phyloP scores from a whole-genome alignment of 768 basidiomycete genomes.

The Infundibulicybe gibba region DNA sequence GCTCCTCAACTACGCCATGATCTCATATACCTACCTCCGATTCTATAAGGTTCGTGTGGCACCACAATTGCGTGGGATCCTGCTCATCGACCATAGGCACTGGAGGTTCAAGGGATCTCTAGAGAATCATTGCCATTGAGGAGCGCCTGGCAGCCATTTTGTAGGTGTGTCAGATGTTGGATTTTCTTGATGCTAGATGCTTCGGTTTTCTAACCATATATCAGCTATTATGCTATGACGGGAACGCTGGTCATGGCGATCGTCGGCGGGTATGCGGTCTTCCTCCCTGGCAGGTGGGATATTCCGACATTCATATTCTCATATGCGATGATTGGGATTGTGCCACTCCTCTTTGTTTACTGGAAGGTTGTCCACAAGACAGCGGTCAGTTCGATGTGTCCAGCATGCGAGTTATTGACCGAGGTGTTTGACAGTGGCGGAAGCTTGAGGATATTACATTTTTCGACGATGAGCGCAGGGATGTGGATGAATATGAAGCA shows the following conservation, averaged over 20 bases:
- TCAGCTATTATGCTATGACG: conserved; percentile 40
- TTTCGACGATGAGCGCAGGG: conserved; percentile 39
- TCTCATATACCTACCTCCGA: conserved; percentile 44
- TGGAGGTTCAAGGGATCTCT: conserved; percentile 40
- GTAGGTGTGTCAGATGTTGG: conserved; percentile 27
- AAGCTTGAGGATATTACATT: conserved; percentile 34
- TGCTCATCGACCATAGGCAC: conserved; percentile 24
- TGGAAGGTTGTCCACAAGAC: conserved; percentile 44
- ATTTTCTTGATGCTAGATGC: background rate
- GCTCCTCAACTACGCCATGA: conserved; percentile 43
- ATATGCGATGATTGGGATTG: conserved; percentile 40
- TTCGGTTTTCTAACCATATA: background rate
- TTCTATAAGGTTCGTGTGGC: conserved; percentile 36
- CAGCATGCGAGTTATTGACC: background rate
- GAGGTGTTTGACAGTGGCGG: conserved; percentile 30
- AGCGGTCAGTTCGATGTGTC: conserved; percentile 21
- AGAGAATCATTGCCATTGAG: conserved; percentile 41
- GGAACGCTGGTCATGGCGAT: conserved; percentile 45
- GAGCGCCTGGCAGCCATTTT: conserved; percentile 49
- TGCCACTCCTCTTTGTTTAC: conserved; percentile 37
- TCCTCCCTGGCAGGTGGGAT: conserved; percentile 47
- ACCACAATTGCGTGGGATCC: background rate
- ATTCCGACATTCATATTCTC: conserved; percentile 46
- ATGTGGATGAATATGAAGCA: conserved; percentile 41
- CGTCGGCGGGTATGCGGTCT: conserved; percentile 47